Base-by-base conservation (phyloP, 306 rosid genomes). In the Acmispon strigosus region DNA sequence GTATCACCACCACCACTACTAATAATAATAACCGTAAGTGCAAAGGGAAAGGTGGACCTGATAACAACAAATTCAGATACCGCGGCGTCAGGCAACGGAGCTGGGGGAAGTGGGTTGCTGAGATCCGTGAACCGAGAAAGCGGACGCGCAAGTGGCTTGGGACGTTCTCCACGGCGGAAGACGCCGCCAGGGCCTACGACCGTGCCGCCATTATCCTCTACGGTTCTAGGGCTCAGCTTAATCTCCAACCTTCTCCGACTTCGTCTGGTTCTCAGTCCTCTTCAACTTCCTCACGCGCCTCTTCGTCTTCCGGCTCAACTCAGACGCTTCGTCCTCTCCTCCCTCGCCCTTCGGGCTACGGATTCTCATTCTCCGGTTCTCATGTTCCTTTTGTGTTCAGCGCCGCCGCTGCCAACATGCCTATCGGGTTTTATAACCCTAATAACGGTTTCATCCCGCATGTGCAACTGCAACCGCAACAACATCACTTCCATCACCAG, bases 21-120 rank as follows among this genome's bases (percentile, higher is more conserved):
- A 66, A 2, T 22, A 47, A 15, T 15, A 59, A 5, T 5, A 55
- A 1, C 3, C 57, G 84, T 0, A 92, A 89, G 17, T 71, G 78
- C 27, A 87, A 85, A 42, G 97, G 97, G 34, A 90, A 90, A 80
- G 98, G 96, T 17, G 98, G 98, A 6, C 98, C 98, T 0, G 98
- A 94, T 76, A 94, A 94, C 80, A 89, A 82, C 82, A 94, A 90
- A 78, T 94, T 90, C 72, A 65, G 97, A 8, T 94, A 83, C 80
- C 97, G 97, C 0, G 98, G 98, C 0, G 97, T 94, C 7, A 78
- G 98, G 10, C 97, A 93, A 62, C 83, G 98, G 7, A 93, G 98
- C 78, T 94, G 97, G 98, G 98, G 98, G 0, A 94, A 94, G 63
- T 94, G 98, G 98, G 98, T 94, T 0, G 98, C 98, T 5, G 98